phyloP scores from a whole-genome alignment of 2,329 filamentous ascomycete genomes.

The Zasmidium citrigriseum region DNA sequence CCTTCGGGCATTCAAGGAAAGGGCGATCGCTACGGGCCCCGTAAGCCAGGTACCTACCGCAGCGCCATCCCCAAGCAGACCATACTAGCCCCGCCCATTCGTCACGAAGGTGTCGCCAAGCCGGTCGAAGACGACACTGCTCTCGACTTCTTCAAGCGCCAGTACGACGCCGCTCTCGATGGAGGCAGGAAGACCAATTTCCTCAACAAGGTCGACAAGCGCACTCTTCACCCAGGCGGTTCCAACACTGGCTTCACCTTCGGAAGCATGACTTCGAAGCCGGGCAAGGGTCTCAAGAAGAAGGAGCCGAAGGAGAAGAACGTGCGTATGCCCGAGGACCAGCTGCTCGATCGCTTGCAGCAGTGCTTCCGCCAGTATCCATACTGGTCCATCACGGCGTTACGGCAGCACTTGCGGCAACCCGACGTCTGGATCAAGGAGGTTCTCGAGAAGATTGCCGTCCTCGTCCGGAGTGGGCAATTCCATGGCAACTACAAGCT shows the following conservation, averaged over 20 bases:
- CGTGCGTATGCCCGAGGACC: constrained; percentile 84
- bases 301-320: constrained; percentile 70
- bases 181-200: constrained; percentile 54
- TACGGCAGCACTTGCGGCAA: constrained; percentile 76
- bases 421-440: constrained; percentile 92
- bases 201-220: constrained; percentile 34
- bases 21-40: constrained; percentile 21
- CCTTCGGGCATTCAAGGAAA: constrained; percentile 24
- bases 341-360: constrained; percentile 84
- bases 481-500: constrained; percentile 87
- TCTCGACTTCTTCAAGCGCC: constrained; percentile 48
- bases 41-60: constrained; percentile 31
- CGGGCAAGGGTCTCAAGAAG: constrained; percentile 38
- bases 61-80: constrained; percentile 67
- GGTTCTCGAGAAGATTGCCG: constrained; percentile 78
- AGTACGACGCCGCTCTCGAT: constrained; percentile 32
- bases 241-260: constrained; percentile 39
- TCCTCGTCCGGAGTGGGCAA: constrained; percentile 76
- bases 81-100: constrained; percentile 69
- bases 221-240: constrained; percentile 15
- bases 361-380: constrained; percentile 79
- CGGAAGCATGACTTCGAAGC: constrained; percentile 33
- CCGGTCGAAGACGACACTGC: constrained; percentile 70
- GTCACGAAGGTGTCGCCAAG: constrained; percentile 74
- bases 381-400: constrained; percentile 91